These are phyloP conservation scores for Mucor plumbeus DNA, from an alignment of 371 early-diverging fungal species.

Conservation along the genomic window DNA sequence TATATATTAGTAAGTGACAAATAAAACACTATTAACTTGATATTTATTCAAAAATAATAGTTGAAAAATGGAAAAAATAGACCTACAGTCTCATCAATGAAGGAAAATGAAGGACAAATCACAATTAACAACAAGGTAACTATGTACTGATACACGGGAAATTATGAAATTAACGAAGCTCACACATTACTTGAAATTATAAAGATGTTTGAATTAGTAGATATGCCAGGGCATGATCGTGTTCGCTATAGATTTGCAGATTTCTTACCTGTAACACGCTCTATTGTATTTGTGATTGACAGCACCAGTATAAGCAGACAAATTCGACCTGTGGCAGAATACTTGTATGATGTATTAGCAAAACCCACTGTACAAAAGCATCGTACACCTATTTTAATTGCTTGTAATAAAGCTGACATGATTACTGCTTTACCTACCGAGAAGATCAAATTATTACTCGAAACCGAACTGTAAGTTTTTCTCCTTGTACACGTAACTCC, in stretches of 20 bases:
- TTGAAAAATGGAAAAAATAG: slow-evolving; percentile 55
- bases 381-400: slow-evolving; percentile 70
- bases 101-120: slow-evolving; percentile 70
- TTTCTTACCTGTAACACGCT: slow-evolving; percentile 71
- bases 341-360: slow-evolving; percentile 80
- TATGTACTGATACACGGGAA: neutral
- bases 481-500: neutral
- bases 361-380: slow-evolving; percentile 59
- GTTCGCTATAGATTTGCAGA: slow-evolving; percentile 76
- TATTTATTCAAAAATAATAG: slow-evolving; percentile 19
- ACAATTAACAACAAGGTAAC: slow-evolving; percentile 47
- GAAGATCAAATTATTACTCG: slow-evolving; percentile 68
- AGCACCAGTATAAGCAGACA: slow-evolving; percentile 61
- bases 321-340: slow-evolving; percentile 65
- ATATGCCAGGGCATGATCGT: slow-evolving; percentile 90
- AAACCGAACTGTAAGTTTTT: slow-evolving; percentile 74
- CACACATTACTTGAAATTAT: too few species aligned
- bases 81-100: slow-evolving; percentile 74
- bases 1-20: slow-evolving; percentile 47
- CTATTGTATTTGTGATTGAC: slow-evolving; percentile 83
- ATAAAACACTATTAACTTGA: neutral
- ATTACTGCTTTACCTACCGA: slow-evolving; percentile 69
- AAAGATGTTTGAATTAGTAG: slow-evolving; percentile 69
- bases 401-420: slow-evolving; percentile 87
- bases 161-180: neutral